phyloP scores from a whole-genome alignment of 1,284 basidiomycete species.

The Violaceomyces palustris region DNA sequence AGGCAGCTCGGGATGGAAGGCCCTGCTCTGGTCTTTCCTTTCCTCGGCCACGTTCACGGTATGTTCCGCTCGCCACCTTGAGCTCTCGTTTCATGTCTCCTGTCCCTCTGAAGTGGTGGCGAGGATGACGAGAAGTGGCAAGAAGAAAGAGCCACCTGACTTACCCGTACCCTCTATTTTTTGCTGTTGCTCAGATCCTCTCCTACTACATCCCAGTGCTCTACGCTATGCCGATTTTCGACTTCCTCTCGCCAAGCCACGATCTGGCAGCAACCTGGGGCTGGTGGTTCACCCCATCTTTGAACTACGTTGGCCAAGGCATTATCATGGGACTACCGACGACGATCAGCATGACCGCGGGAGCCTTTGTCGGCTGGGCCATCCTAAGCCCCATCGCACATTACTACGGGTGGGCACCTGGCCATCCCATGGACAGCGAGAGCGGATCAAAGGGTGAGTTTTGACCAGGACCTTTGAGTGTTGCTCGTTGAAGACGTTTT shows the following conservation, averaged over 20 bases:
- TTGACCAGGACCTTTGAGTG: no score
- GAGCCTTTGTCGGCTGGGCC: constrained; percentile 93
- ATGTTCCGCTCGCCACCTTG: neutral
- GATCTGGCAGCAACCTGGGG: constrained; percentile 77
- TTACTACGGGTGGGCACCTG: constrained; percentile 48
- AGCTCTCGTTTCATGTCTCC: neutral
- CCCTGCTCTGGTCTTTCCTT: constrained; percentile 47
- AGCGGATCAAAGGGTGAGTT: constrained; percentile 21
- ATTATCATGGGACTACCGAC: constrained; percentile 98
- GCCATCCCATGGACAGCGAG: constrained; percentile 25
- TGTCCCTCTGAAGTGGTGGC: neutral
- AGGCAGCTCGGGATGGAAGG: constrained; percentile 16
- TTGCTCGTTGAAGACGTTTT: no score
- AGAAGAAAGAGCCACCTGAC: constrained; percentile 2
- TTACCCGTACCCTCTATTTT: neutral
- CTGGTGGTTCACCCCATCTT: constrained; percentile 89
- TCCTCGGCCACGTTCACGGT: constrained; percentile 26
- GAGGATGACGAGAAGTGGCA: no score
- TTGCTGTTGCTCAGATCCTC: constrained; percentile 52
- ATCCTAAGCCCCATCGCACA: constrained; percentile 82
- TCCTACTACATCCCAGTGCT: constrained; percentile 81
- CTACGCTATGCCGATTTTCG: constrained; percentile 87
- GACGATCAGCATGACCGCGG: constrained; percentile 86
- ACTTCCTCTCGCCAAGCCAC: constrained; percentile 60
- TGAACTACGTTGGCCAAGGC: constrained; percentile 63